Conservation (phyloP, 148 eudicot genomes). For the Diospyros kaki region DNA sequence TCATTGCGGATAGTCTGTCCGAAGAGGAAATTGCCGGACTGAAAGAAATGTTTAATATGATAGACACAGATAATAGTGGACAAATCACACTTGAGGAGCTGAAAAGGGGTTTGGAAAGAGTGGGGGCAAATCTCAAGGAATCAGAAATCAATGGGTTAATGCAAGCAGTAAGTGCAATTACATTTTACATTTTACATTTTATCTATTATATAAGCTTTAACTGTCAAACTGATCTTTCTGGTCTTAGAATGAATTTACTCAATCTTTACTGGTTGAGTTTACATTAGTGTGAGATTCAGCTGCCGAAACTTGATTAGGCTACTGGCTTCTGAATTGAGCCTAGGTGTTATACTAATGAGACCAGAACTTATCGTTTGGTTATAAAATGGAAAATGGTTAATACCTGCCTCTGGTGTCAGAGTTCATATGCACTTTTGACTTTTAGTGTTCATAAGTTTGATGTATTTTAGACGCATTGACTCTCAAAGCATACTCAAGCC, state of each 20-base stretch:
- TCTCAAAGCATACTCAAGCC: not conserved
- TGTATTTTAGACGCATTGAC: not conserved
- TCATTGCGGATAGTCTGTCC: slow-evolving; percentile 70
- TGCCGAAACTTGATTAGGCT: not conserved
- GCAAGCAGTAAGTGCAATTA: slow-evolving; percentile 57
- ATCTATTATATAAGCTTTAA: slow-evolving; percentile 3
- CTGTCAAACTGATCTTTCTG: not conserved
- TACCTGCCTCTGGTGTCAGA: not conserved
- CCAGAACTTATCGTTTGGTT: not conserved
- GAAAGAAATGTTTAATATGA: slow-evolving; percentile 76
- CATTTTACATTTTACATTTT: not conserved
- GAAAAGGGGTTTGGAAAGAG: slow-evolving; percentile 64
- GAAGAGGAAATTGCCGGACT: slow-evolving; percentile 81
- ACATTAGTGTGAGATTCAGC: not conserved
- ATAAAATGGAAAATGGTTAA: not conserved
- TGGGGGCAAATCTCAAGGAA: slow-evolving; percentile 63
- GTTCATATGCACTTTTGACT: not conserved
- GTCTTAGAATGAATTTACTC: not conserved
- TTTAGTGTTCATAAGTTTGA: not conserved
- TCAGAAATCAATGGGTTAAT: slow-evolving; percentile 53
- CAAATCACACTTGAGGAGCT: slow-evolving; percentile 75
- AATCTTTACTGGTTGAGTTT: not conserved
- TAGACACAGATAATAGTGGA: slow-evolving; percentile 70
- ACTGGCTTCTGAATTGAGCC: not conserved
- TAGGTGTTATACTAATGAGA: not conserved